These are phyloP conservation scores for Phytophthora foliorum DNA, from an alignment of 352 stramenopile species.

Conservation along the genomic window DNA sequence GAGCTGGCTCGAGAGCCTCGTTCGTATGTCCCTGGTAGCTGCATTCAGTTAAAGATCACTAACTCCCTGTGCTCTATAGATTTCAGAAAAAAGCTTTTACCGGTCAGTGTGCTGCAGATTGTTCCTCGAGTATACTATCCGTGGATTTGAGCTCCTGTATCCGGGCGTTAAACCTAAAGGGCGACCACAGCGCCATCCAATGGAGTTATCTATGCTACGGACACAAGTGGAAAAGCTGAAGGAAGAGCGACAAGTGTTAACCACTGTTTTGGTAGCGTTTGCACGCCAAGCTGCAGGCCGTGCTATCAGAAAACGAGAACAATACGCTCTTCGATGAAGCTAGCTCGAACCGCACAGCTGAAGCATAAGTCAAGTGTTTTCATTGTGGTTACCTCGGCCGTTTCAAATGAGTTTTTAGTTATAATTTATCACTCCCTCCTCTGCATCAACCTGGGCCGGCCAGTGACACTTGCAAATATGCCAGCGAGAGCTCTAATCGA, in stretches of 20 bases:
- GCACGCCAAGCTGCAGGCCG: conserved; percentile 5
- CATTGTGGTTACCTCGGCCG: neutral
- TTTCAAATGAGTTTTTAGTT: conserved; percentile 12
- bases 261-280: neutral
- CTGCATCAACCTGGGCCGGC: neutral
- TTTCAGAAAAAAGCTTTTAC: conserved; percentile 23
- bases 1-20: conserved; percentile 15
- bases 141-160: conserved; percentile 55
- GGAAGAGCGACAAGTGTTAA: conserved; percentile 4
- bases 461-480: conserved; percentile 21
- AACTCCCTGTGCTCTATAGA: neutral
- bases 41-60: neutral
- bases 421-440: neutral
- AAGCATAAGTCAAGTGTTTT: no score
- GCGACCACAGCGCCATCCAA: conserved; percentile 7
- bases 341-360: no score
- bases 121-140: conserved; percentile 56
- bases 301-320: conserved; percentile 7
- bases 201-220: neutral
- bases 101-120: conserved; percentile 44
- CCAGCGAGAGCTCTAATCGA: conserved; percentile 24
- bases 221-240: conserved; percentile 6
- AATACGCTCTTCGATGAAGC: neutral
- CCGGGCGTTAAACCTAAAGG: conserved; percentile 42
- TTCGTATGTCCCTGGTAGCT: conserved; percentile 3